Evolutionary conservation across 2,329 filamentous ascomycete species (phyloP), one percentile per base, ranked within the genome.

Genomic region (Diaporthe sp.): DNA sequence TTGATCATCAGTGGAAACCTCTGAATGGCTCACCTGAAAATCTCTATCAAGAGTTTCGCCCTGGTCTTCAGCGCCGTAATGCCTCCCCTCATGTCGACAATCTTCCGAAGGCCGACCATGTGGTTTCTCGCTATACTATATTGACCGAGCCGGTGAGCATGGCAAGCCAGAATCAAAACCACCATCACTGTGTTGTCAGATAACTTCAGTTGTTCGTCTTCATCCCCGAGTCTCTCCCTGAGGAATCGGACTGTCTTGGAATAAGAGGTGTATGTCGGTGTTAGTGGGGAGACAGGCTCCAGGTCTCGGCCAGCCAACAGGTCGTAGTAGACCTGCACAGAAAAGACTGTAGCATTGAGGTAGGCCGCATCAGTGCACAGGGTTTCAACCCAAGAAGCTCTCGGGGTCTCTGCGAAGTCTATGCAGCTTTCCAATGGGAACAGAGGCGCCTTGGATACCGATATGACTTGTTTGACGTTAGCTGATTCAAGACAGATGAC

Each of bases 61-160:
- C 83, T 84, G 10, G 79, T 57, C 8, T 70, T 77, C 15, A 86
- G 82, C 1, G 76, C 77, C 15, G 19, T 42, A 2, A 85, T 49
- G 0, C 84, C 85, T 3, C 85, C 85, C 71, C 83, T 82, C 42
- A 87, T 44, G 25, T 80, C 75, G 9, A 86, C 80, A 9, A 87
- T 84, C 75, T 80, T 84, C 25, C 79, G 79, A 25, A 86, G 79
- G 9, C 85, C 85, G 31, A 81, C 65, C 72, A 86, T 79, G 71
- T 86, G 84, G 28, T 83, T 78, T 12, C 71, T 78, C 1, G 83
- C 82, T 0, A 80, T 75, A 6, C 79, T 71, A 22, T 72, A 71
- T 53, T 86, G 81, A 4, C 82, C 81, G 0, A 72, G 77, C 12
- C 80, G 75, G 34, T 81, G 78, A 10, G 84, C 82, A 71, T 82